Evolutionary conservation across 306 rosid species (phyloP).

Genomic region (Senna tora): DNA sequence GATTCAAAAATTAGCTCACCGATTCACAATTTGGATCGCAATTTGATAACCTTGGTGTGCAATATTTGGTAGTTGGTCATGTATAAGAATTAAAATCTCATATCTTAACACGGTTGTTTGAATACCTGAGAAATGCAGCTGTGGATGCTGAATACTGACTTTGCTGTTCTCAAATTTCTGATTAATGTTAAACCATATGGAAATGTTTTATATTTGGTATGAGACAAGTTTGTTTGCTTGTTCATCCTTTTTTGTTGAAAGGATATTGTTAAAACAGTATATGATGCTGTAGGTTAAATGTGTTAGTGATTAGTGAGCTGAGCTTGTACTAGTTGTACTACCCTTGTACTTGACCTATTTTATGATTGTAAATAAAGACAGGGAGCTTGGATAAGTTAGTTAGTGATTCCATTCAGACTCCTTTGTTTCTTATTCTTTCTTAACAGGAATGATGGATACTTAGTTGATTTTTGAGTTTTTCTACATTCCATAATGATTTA

Average conservation of each 20-base stretch:
- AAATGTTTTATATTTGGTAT: not conserved
- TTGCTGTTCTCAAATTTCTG: not conserved
- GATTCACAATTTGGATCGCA: too few relatives aligned
- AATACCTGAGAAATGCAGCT: not conserved
- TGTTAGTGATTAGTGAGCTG: not conserved
- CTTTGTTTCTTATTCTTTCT: not conserved
- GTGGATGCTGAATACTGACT: not conserved
- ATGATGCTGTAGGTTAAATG: not conserved
- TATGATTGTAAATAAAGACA: not conserved
- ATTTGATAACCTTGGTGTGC: too few relatives aligned
- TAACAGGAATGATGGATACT: not conserved
- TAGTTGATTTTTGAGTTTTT: not conserved
- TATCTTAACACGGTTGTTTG: not conserved
- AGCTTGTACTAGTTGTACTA: not conserved
- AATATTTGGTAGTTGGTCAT: slow-evolving; percentile 6
- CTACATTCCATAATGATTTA: not conserved
- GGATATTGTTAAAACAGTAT: too few relatives aligned
- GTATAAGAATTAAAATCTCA: not conserved
- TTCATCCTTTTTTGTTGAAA: not conserved
- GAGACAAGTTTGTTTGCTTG: not conserved
- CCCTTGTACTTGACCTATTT: slow-evolving; percentile 1
- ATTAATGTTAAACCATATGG: not conserved
- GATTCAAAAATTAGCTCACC: too few relatives aligned
- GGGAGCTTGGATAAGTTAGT: not conserved
- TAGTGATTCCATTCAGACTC: not conserved